phyloP scores from a whole-genome alignment of 1,139 yeast genomes.

The Candida pseudoviswanathii region DNA sequence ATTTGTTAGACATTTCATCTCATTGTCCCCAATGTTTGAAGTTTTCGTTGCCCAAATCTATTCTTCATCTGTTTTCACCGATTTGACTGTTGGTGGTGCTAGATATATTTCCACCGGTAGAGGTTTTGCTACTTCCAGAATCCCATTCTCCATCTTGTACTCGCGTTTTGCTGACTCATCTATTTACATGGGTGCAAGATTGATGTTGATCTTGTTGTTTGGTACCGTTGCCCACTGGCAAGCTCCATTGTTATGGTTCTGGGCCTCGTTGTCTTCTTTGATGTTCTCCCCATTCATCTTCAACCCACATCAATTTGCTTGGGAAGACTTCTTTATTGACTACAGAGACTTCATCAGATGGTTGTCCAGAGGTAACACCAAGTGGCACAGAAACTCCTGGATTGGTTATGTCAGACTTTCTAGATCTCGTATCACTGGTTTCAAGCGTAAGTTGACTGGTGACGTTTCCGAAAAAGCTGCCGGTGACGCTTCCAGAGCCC shows the following conservation, averaged over 20 bases:
- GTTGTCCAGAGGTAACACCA: constrained; percentile 98
- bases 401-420: constrained; percentile 95
- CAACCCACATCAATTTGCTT: constrained; percentile 98
- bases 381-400: constrained; percentile 99
- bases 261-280: constrained; percentile 92
- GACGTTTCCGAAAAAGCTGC: constrained; percentile 91
- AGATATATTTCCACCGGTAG: constrained; percentile 57
- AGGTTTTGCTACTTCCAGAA: constrained; percentile 90
- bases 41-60: constrained; percentile 98
- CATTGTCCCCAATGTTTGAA: constrained; percentile 95
- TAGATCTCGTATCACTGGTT: constrained; percentile 97
- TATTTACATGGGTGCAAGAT: constrained; percentile 94
- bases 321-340: constrained; percentile 98
- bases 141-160: constrained; percentile 92
- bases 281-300: constrained; percentile 92
- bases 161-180: constrained; percentile 98
- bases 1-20: constrained; percentile 83
- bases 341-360: constrained; percentile 98
- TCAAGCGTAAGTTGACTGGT: constrained; percentile 88
- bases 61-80: constrained; percentile 86
- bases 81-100: constrained; percentile 97
- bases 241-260: constrained; percentile 96
- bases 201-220: constrained; percentile 83
- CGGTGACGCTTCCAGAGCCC: constrained; percentile 95
- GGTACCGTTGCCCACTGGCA: constrained; percentile 97